Base-by-base conservation (phyloP, 2,329 filamentous ascomycete genomes). In the Myriosclerotinia scirpicola region DNA sequence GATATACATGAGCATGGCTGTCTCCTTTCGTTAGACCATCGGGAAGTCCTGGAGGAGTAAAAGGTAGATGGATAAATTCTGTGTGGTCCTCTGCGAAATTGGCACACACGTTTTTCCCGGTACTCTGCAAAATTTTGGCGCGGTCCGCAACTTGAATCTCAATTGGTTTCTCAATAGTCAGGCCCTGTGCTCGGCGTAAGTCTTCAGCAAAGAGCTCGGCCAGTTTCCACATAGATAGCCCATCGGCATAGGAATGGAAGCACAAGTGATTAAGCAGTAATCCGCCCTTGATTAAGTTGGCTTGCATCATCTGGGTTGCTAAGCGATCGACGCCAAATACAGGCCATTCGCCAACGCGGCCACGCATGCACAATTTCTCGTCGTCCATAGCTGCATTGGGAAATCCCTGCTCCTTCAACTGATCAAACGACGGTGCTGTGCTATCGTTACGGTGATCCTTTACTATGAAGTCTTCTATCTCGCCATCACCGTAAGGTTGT, bases 261-360 rank as follows among this genome's bases (percentile, higher is more conserved):
- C 42, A 62, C 26, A 48, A 52, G 44, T 52, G 46, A 40, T 48
- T 62, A 6, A 62, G 59, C 42, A 62, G 26, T 22, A 62, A 53
- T 62, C 59, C 59, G 11, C 59, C 59, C 26, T 62, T 52, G 46
- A 62, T 52, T 15, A 62, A 40, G 46, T 62, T 62, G 12, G 59
- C 59, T 42, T 62, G 59, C 44, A 62, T 62, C 56, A 60, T 60
- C 17, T 60, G 56, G 15, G 56, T 60, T 60, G 56, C 36, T 48
- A 60, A 26, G 42, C 56, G 56, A 36, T 60, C 56, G 40, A 60
- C 36, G 42, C 56, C 56, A 48, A 60, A 60, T n/a, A 48, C 26
- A 46, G 56, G 56, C 56, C 56, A 60, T 60, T 60, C 56, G 1
- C 56, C 56, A 48, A 60, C 56, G 14, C 56, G 56, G 42, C 56